Conservation (phyloP, 352 stramenopile genomes). For the Phytophthora brassicae region DNA sequence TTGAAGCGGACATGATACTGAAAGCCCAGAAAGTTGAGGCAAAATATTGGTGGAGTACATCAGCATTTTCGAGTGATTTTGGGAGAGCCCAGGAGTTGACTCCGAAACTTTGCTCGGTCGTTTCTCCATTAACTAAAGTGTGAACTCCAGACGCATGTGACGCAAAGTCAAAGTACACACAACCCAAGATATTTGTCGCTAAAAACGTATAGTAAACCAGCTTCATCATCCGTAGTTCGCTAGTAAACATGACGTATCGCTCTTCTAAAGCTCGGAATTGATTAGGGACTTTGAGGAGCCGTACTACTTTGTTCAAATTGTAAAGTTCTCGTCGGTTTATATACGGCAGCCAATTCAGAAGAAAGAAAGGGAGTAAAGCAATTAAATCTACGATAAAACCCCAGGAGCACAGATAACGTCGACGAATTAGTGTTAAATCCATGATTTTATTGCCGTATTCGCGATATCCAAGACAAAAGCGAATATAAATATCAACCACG, state of each 20-base stretch:
- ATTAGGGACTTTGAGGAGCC: constrained; percentile 37
- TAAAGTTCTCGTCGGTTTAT: constrained; percentile 36
- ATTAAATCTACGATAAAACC: constrained; percentile 43
- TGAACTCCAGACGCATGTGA: constrained; percentile 20
- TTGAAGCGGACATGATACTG: constrained; percentile 58
- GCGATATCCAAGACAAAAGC: constrained; percentile 46
- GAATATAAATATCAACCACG: constrained; percentile 47
- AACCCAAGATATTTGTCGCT: constrained; percentile 46
- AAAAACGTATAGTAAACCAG: constrained; percentile 58
- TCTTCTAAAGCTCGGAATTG: constrained; percentile 37
- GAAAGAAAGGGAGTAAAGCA: constrained; percentile 41
- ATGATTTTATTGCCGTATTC: constrained; percentile 68
- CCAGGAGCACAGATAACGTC: constrained; percentile 40
- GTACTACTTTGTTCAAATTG: constrained; percentile 60
- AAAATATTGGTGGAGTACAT: constrained; percentile 39
- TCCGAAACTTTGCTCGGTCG: constrained; percentile 31
- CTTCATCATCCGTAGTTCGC: constrained; percentile 51
- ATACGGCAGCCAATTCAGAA: constrained; percentile 44
- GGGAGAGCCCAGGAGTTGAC: constrained; percentile 41
- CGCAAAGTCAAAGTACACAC: constrained; percentile 61
- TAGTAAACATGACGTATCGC: constrained; percentile 43
- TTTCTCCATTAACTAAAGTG: neutral
- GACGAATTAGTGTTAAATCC: constrained; percentile 36
- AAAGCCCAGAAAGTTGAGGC: constrained; percentile 59
- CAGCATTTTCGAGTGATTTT: constrained; percentile 25